Percentiles rank a stretch among this genome's conserved stretches.
Conservation (phyloP, 2,329 filamentous ascomycete genomes). For the Colletotrichum paranaense region DNA sequence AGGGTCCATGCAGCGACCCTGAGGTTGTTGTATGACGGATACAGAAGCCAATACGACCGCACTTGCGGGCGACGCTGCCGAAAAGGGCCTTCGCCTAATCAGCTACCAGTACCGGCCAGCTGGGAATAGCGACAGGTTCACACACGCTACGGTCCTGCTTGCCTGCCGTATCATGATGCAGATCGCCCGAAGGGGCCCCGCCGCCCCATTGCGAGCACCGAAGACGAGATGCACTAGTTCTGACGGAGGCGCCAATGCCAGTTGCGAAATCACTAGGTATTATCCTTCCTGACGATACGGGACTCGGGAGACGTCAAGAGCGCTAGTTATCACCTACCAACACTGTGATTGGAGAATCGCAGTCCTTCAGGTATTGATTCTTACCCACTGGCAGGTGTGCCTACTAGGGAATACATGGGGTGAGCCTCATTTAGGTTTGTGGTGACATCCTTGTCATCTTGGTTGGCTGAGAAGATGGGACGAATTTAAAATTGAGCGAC, state of each 20-base stretch:
- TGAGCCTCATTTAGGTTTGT: constrained; percentile 11
- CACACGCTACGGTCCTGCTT: constrained; percentile 12
- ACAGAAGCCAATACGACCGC: not conserved
- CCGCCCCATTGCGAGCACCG: not conserved
- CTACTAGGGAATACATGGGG: constrained; percentile 10
- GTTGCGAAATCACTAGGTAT: not conserved
- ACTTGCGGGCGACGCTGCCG: constrained; percentile 21
- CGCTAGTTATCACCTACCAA: not conserved
- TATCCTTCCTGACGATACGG: not conserved
- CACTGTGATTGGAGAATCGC: not conserved
- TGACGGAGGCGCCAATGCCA: not conserved
- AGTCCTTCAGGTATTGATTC: not conserved
- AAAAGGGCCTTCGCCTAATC: constrained; percentile 21
- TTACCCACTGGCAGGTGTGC: constrained; percentile 2
- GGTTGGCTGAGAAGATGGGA: constrained; percentile 35
- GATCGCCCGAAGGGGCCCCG: constrained; percentile 12
- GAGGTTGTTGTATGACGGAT: not conserved
- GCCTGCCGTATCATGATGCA: constrained; percentile 22
- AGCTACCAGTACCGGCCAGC: constrained; percentile 24
- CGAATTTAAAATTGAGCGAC: constrained; percentile 33
- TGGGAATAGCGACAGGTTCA: constrained; percentile 24
- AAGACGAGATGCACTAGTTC: not conserved
- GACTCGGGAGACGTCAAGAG: not conserved
- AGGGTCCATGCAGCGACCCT: not conserved
- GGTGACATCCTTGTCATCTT: constrained; percentile 18